Percentiles rank a stretch among this genome's conserved stretches.
Evolutionary conservation across 1,284 basidiomycete genomes (phyloP).

Genomic region (Leccinum ponderosum): DNA sequence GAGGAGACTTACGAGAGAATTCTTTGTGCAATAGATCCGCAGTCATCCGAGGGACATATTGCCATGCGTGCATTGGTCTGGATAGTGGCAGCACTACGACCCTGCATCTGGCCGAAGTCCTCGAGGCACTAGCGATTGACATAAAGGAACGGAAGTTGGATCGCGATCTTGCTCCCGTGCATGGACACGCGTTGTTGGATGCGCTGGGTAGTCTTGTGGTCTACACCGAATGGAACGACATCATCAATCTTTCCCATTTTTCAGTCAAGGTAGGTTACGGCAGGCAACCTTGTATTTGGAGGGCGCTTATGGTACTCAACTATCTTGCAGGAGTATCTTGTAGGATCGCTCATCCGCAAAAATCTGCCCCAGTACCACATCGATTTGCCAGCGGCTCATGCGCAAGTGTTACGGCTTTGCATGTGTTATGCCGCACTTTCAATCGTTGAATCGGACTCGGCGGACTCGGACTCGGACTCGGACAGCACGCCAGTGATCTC

Average conservation of each 20-base stretch:
- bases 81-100: conserved; percentile 5
- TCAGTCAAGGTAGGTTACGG: conserved; percentile 15
- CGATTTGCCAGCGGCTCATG: conserved; percentile 3
- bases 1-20: conserved; percentile 10
- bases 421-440: not conserved
- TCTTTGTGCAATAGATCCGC: not conserved
- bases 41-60: not conserved
- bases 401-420: not conserved
- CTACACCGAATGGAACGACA: conserved; percentile 7
- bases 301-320: not conserved
- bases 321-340: not conserved
- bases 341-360: not conserved
- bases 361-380: conserved; percentile 2
- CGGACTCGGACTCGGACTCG: not conserved
- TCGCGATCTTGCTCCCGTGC: not conserved
- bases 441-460: not conserved
- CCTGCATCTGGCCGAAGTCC: conserved; percentile 4
- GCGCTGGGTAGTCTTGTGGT: conserved; percentile 15
- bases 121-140: conserved; percentile 13
- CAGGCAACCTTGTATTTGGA: no score
- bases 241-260: conserved; percentile 14
- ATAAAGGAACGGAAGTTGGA: not conserved
- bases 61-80: conserved; percentile 4
- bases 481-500: not conserved
- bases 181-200: conserved; percentile 3